Percentiles rank a stretch among this genome's conserved stretches.
Conservation (phyloP, 208 protist species). For the Acanthamoeba quina region DNA sequence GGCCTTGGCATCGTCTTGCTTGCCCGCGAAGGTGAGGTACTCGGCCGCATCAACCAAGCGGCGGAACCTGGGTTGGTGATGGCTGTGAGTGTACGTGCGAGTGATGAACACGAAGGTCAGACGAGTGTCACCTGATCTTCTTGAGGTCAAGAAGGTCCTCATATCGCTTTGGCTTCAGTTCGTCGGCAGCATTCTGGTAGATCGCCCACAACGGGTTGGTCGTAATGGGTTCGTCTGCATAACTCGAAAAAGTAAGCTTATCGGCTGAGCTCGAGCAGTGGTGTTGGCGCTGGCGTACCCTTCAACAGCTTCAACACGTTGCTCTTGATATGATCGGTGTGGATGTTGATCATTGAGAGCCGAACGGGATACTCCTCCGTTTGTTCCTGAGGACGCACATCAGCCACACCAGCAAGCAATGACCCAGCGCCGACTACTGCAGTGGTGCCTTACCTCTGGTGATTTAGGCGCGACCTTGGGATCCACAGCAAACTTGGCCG, state of each 20-base stretch:
- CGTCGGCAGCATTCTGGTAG: neutral
- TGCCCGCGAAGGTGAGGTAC: neutral
- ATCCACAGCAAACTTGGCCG: conserved; percentile 2
- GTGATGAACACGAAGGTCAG: neutral
- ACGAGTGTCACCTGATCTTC: neutral
- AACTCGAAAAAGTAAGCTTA: too few species aligned
- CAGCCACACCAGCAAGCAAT: neutral
- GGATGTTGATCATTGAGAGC: neutral
- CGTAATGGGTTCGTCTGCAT: neutral
- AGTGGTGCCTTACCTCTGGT: neutral
- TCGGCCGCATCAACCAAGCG: conserved; percentile 22
- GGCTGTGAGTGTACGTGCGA: neutral
- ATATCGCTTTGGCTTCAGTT: neutral
- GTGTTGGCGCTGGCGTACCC: neutral
- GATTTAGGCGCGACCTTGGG: neutral
- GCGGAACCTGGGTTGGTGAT: neutral
- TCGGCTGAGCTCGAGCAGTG: too few species aligned
- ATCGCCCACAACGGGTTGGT: conserved; percentile 47
- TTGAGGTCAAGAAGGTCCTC: neutral
- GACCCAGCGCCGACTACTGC: too few species aligned
- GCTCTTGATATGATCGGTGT: conserved; percentile 3
- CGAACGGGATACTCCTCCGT: conserved; percentile 59
- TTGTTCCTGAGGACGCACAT: neutral
- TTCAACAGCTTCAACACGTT: neutral
- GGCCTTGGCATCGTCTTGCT: conserved; percentile 7